Percentiles rank a stretch among this genome's conserved stretches.
phyloP scores from a whole-genome alignment of 768 basidiomycete genomes.

The Pleurotus ostreatus region DNA sequence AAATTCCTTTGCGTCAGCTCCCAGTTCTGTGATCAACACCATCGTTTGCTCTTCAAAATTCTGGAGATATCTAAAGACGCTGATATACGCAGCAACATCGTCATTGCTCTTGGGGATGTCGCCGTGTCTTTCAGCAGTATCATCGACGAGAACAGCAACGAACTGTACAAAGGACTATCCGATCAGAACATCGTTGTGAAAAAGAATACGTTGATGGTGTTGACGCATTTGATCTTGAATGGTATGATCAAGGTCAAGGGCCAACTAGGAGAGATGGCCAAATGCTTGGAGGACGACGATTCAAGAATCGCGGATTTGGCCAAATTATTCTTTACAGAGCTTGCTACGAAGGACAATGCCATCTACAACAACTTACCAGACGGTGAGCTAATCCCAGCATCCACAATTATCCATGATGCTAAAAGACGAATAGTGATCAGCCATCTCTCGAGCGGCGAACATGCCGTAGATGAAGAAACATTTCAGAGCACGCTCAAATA shows the following conservation, averaged over 20 bases:
- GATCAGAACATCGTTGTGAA: slow-evolving; percentile 88
- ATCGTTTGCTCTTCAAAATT: slow-evolving; percentile 88
- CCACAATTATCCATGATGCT: slow-evolving; percentile 1
- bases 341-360: slow-evolving; percentile 97
- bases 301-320: slow-evolving; percentile 86
- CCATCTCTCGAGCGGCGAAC: slow-evolving; percentile 85
- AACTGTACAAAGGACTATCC: slow-evolving; percentile 90
- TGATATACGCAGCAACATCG: slow-evolving; percentile 91
- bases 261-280: slow-evolving; percentile 99
- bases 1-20: slow-evolving; percentile 97
- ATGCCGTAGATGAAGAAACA: slow-evolving; percentile 87
- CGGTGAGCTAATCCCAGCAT: slow-evolving; percentile 40
- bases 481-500: slow-evolving; percentile 94
- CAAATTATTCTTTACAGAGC: slow-evolving; percentile 95
- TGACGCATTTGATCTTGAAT: slow-evolving; percentile 94
- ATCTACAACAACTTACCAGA: slow-evolving; percentile 99
- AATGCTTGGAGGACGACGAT: slow-evolving; percentile 92
- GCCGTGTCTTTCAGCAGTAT: slow-evolving; percentile 98
- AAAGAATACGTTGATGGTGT: slow-evolving; percentile 99
- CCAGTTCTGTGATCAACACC: slow-evolving; percentile 88
- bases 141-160: slow-evolving; percentile 95
- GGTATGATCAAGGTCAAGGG: slow-evolving; percentile 99
- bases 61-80: slow-evolving; percentile 89
- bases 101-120: slow-evolving; percentile 96
- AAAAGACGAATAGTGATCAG: slow-evolving; percentile 67